Evolutionary conservation across 2,329 filamentous ascomycete genomes (phyloP).

Genomic region (Hawksworthiomyces lignivorus): DNA sequence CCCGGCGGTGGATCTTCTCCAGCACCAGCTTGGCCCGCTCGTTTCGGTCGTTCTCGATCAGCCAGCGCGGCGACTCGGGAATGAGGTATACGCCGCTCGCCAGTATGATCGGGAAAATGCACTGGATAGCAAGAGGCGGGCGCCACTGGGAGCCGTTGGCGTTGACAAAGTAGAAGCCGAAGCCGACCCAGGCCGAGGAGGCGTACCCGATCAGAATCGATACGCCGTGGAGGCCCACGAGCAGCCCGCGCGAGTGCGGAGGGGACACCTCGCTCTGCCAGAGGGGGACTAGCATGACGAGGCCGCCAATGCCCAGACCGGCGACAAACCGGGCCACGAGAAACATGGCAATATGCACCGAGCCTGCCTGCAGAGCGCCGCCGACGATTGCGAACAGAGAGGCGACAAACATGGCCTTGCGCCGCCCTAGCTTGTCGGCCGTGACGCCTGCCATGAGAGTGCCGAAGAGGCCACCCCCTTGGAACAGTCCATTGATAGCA

Average conservation of each 20-base stretch:
- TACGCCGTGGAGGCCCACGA: constrained; percentile 17
- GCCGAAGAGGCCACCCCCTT: background rate
- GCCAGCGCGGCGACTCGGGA: constrained; percentile 19
- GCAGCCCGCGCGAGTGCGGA: constrained; percentile 3
- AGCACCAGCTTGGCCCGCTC: constrained; percentile 18
- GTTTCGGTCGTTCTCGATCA: constrained; percentile 17
- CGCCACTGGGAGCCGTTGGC: constrained; percentile 30
- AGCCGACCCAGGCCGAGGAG: constrained; percentile 15
- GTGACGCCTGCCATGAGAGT: background rate
- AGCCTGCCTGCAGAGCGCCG: constrained; percentile 17
- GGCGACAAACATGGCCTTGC: constrained; percentile 24
- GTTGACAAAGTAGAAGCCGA: constrained; percentile 36
- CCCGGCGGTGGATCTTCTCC: constrained; percentile 35
- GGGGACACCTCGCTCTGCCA: constrained; percentile 31
- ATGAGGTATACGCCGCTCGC: constrained; percentile 28
- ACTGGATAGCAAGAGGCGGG: constrained; percentile 27
- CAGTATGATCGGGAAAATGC: constrained; percentile 17
- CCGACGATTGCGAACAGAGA: constrained; percentile 26
- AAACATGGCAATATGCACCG: constrained; percentile 25
- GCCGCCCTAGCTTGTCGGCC: constrained; percentile 28
- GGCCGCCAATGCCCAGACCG: constrained; percentile 23
- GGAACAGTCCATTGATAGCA: constrained; percentile 4
- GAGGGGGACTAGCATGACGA: constrained; percentile 1
- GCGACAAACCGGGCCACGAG: constrained; percentile 10
- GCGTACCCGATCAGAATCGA: constrained; percentile 28